Conservation (phyloP, 2,329 filamentous ascomycete genomes). For the Calonectria pauciramosa region DNA sequence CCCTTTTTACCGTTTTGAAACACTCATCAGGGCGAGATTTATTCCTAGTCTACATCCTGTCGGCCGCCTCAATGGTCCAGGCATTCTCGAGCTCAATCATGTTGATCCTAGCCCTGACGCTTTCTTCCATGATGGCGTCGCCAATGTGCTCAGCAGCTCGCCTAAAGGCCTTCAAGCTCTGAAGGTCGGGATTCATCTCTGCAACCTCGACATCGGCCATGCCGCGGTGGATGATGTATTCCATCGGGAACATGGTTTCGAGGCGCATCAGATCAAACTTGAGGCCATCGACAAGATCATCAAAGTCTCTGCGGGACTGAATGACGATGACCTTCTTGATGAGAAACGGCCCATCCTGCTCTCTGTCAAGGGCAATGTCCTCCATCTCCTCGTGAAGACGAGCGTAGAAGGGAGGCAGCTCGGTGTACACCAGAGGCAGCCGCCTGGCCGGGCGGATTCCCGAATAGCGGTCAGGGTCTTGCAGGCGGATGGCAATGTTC, state of each 20-base stretch:
- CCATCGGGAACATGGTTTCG: background rate
- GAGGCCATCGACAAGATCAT: background rate
- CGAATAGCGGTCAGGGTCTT: background rate
- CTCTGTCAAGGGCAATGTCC: background rate
- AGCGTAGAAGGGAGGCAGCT: background rate
- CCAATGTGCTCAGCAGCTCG: background rate
- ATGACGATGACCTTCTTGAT: background rate
- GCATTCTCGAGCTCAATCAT: background rate
- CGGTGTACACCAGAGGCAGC: background rate
- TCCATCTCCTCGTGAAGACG: background rate
- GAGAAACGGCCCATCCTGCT: background rate
- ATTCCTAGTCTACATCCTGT: too few species aligned
- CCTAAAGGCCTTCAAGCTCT: background rate
- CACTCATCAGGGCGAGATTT: background rate
- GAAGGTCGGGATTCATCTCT: background rate
- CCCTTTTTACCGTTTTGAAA: background rate
- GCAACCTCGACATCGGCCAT: background rate
- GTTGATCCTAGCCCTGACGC: background rate
- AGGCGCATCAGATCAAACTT: background rate
- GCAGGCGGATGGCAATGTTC: background rate
- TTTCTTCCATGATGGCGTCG: background rate
- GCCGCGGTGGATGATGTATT: background rate
- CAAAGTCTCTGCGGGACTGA: background rate
- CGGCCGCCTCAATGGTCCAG: too few species aligned
- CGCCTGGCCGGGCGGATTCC: background rate